Base-by-base conservation (phyloP, 2,329 filamentous ascomycete genomes). In the Tricladium varicosporioides region DNA sequence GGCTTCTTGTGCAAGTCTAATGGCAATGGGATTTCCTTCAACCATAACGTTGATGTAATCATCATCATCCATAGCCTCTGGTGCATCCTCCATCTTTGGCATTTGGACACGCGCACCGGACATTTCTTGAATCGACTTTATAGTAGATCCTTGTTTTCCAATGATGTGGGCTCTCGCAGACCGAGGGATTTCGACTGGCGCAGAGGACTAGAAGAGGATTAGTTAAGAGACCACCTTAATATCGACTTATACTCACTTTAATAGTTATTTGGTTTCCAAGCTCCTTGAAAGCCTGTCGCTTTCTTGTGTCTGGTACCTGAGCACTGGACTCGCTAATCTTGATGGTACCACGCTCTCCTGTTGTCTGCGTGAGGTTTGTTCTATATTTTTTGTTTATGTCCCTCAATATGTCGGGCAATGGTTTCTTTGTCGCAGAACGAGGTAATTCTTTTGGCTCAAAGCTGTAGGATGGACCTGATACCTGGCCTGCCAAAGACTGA, bases 381-480 rank as follows among this genome's bases (percentile, higher is more conserved):
- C 93, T 92, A 59, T 91, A 96, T 70, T 88, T 90, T 75, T 88
- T 90, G 76, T 96, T 97, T 75, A 97, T 90, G 63, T 97, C 92
- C 71, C 91, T 89, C 69, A 97, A 78, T 63, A 94, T 87, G 64
- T 97, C 93, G 32, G 85, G 79, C 51, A 97, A 80, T 7, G 93
- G 91, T 65, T 91, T 91, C 80, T 89, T 95, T 68, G 97, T 78
- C 72, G 96, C 86, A 58, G 78, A 79, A 45, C 88, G 84, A 15
- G 91, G 87, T 48, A 90, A 81, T 71, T 97, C 83, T 71, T 94
- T 62, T 8, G 63, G 87, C 47, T 86, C 43, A 42, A 58, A 58
- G 32, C 42, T 58, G 40, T 58, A 58, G 3, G 52, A 46, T 10
- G 48, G 48, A 14, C 52, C 56, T n/a, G 43, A 40, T 63, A 92